Base-by-base conservation (phyloP, 306 rosid species). In the Quercus gilva region DNA sequence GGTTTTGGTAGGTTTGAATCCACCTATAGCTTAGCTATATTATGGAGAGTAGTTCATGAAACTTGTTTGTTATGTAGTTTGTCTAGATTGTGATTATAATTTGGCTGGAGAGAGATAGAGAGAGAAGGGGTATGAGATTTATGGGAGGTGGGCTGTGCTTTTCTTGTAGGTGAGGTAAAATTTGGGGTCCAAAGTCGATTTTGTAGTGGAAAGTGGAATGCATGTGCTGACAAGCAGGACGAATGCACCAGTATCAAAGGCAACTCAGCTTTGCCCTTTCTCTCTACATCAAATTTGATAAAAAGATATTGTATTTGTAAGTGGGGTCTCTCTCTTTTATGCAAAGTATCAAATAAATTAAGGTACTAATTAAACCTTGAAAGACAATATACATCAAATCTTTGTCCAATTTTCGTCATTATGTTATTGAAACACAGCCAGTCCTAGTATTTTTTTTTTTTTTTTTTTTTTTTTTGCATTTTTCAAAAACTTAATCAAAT, bases 211-310 rank as follows among this genome's bases (percentile, higher is more conserved):
- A 95, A 92, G 98, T 87, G 99, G 97, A 86, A 80, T 91, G 98
- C 99, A 95, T 92, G 99, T 92, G 99, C 91, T 85, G 91, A 94
- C 96, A 88, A 89, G 94, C 78, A 92, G 89, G 90, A 71, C 94
- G 80, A 88, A 71, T 92, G 88, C 93, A 90, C 76, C 91, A 82
- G 92, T 88, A 88, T 84, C 93, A 89, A 94, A 91, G 93, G 94
- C 94, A 79, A 85, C 81, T 88, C 85, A 88, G 88, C 97, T 91
- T 87, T 94, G 89, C 86, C 61, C 77, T 73, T 65, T 86, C 75
- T 69, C 43, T 55, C 73, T 74, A 17, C 82, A 73, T 79, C 88
- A 86, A 83, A 88, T 82, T 86, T 83, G 12, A 78, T 69, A 41
- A 64, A 73, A 87, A 83, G 85, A 78, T 84, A 74, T 4, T 74